These are phyloP conservation scores for Aureobasidium sp. DNA, from an alignment of 2,329 filamentous ascomycete genomes.

Conservation along the genomic window DNA sequence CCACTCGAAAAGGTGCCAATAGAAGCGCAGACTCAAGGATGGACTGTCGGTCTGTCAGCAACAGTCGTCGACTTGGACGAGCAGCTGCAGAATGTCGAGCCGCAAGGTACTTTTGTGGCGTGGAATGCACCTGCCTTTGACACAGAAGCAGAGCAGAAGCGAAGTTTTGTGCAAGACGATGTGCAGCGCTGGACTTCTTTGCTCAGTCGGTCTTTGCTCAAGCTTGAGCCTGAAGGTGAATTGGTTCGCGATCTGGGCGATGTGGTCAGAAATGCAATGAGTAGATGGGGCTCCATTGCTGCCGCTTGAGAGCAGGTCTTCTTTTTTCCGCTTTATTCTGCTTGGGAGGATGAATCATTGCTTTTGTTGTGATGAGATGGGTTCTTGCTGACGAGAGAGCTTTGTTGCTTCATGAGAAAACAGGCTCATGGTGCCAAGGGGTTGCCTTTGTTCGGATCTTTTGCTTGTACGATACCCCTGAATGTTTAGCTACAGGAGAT, in stretches of 20 bases:
- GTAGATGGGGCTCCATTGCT: neutral
- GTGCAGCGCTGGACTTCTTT: constrained; percentile 17
- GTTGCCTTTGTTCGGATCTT: neutral
- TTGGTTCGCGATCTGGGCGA: constrained; percentile 22
- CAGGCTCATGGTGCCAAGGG: neutral
- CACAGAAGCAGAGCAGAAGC: constrained; percentile 16
- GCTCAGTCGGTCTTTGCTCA: constrained; percentile 20
- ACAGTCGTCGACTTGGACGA: neutral
- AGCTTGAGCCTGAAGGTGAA: constrained; percentile 20
- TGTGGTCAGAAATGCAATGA: constrained; percentile 6
- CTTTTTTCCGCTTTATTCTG: neutral
- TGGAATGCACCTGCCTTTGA: constrained; percentile 24
- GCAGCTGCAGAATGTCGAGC: neutral
- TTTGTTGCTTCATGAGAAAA: neutral
- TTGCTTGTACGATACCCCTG: constrained; percentile 1
- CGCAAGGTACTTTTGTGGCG: constrained; percentile 18
- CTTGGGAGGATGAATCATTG: neutral
- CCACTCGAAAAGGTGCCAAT: constrained; percentile 34
- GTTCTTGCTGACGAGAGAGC: neutral
- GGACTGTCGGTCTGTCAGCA: neutral
- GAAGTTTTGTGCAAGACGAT: constrained; percentile 10
- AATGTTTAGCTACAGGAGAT: neutral
- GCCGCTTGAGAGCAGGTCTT: neutral
- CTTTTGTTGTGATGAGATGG: neutral
- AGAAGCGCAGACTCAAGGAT: constrained; percentile 24